phyloP scores from a whole-genome alignment of 495 filamentous ascomycete species.

The Diplogelasinospora grovesii region DNA sequence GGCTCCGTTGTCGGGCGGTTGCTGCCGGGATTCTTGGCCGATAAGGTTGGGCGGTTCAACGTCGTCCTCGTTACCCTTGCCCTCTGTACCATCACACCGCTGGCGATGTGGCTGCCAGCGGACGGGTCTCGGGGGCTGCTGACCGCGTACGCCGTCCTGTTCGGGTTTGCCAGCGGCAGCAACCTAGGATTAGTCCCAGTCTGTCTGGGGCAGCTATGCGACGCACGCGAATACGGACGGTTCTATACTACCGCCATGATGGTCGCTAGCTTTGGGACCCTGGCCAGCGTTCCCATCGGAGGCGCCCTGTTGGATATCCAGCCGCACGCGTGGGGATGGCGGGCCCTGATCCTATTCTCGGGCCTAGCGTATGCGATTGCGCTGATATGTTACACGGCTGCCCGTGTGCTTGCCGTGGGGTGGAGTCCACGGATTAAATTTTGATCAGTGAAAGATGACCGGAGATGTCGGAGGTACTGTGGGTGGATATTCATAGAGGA shows the following conservation, averaged over 20 bases:
- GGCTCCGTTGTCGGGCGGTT: conserved; percentile 61
- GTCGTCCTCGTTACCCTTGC: conserved; percentile 47
- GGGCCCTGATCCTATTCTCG: conserved; percentile 63
- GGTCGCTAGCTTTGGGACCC: conserved; percentile 77
- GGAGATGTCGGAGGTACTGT: too few relatives aligned
- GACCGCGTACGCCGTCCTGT: conserved; percentile 66
- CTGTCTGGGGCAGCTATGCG: conserved; percentile 85
- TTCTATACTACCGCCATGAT: conserved; percentile 86
- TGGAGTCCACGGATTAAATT: conserved; percentile 51
- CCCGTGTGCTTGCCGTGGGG: conserved; percentile 60
- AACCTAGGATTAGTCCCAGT: conserved; percentile 84
- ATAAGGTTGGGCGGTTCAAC: conserved; percentile 51
- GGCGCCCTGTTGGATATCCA: conserved; percentile 56
- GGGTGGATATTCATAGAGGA: too few relatives aligned
- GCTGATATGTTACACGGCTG: conserved; percentile 53
- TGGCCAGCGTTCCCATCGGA: conserved; percentile 85
- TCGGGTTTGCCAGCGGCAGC: conserved; percentile 80
- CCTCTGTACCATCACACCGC: conserved; percentile 60
- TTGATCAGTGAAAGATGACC: too few relatives aligned
- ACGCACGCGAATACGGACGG: conserved; percentile 75
- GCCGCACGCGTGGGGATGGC: conserved; percentile 41
- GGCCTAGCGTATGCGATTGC: conserved; percentile 55
- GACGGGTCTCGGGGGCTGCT: conserved; percentile 51
- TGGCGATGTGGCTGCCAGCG: conserved; percentile 78
- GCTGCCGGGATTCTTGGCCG: conserved; percentile 61